Base-by-base conservation (phyloP, 306 rosid genomes). In the Glycine latifolia region DNA sequence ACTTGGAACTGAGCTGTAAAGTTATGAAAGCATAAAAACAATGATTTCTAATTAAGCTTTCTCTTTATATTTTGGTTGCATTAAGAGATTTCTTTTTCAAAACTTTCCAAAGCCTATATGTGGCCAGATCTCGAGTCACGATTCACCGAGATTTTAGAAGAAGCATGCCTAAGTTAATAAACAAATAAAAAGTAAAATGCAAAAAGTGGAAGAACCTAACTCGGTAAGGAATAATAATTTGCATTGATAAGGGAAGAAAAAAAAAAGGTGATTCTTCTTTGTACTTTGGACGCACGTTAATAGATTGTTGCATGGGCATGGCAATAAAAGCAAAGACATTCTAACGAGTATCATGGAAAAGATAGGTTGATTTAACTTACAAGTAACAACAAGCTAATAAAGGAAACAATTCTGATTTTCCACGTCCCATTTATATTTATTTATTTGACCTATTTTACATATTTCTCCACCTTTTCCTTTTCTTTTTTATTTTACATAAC, bases 191-290 rank as follows among this genome's bases (percentile, higher is more conserved):
- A 83, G 83, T 39, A 16, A 49, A 79, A 59, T 31, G 71, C 77
- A 68, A 76, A 66, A 77, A 85, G 76, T 73, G 72, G 80, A 81
- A 84, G 80, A 86, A 80, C 75, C 87, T 70, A 52, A 68, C 81
- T 46, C 67, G 17, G 61, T 67, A 37, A 73, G 33, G 58, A 60
- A 81, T 60, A 16, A 59, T 47, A 43, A 52, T 37, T 74, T 35
- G 48, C 67, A 17, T 50, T 46, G 17, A 17, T 46, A 37, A 17
- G 79, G 17, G 49, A 71, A 15, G 20, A 47, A 39, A 39, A 67
- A 47, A 72, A 54, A 31, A 67, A 78, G 46, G 5, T 15, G 79
- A 83, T 53, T 78, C 79, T 65, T 60, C 76, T 59, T 72, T 58
- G 76, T 72, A 73, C 62, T 77, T 67, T 54, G 61, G 71, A 20